phyloP scores from a whole-genome alignment of 305 asterid species.

The Fraxinus baroniana region DNA sequence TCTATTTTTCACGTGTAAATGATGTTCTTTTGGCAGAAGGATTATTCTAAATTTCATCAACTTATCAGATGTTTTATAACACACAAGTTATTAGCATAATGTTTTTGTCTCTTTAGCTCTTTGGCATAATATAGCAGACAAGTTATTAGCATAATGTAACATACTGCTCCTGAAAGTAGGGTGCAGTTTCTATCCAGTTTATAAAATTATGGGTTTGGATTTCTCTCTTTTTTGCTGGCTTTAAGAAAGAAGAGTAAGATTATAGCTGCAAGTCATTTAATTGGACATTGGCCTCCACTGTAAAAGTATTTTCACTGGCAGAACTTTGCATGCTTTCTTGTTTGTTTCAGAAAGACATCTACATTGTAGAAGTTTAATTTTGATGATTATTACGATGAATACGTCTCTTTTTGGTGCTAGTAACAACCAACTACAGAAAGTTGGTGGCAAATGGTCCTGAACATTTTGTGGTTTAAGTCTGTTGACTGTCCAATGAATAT shows the following conservation, averaged over 20 bases:
- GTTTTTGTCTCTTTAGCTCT: neutral
- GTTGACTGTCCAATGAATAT: constrained; percentile 36
- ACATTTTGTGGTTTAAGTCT: constrained; percentile 26
- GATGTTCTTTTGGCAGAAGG: neutral
- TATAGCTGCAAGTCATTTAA: neutral
- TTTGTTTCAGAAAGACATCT: neutral
- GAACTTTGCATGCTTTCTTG: constrained; percentile 6
- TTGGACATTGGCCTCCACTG: constrained; percentile 1
- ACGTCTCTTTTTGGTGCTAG: neutral
- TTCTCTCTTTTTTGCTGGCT: constrained; percentile 5
- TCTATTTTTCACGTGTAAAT: neutral
- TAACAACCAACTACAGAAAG: constrained; percentile 23
- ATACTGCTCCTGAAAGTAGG: neutral
- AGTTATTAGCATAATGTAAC: neutral
- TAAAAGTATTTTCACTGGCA: constrained; percentile 8
- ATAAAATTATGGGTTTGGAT: constrained; percentile 12
- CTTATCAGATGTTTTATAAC: neutral
- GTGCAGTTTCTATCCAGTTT: constrained; percentile 4
- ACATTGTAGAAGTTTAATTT: neutral
- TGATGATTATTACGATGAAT: neutral
- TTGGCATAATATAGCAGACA: neutral
- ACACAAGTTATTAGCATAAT: neutral
- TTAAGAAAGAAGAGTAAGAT: constrained; percentile 6
- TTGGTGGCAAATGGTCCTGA: constrained; percentile 24
- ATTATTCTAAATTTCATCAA: neutral